Base-by-base conservation (phyloP, 2,329 filamentous ascomycete genomes). In the Metarhizium guizhouense region DNA sequence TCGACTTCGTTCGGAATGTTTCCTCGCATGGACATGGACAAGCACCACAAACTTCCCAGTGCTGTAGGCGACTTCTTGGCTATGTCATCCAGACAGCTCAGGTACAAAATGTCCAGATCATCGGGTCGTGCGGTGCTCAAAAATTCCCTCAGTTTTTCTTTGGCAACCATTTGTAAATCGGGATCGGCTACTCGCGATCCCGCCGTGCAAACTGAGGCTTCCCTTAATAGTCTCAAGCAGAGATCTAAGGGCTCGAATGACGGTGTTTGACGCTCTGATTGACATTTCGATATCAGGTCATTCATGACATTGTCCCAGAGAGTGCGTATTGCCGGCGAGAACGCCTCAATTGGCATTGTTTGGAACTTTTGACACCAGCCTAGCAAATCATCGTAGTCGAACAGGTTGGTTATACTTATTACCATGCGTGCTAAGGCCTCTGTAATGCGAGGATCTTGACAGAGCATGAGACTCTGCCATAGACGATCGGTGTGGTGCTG, bases 391-490 rank as follows among this genome's bases (percentile, higher is more conserved):
- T 73, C 63, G 34, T 74, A 71, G 7, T 76, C 70, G 54, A 80
- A 77, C 8, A 85, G 68, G 42, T 75, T 71, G 1, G 74, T 64
- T 45, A 82, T 78, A 18, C 68, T 72, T 3, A 64, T 67, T 34
- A 80, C 68, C 82, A 95, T 88, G 18, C 77, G 76, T 51, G 92
- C 76, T 29, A 95, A 81, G 32, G 92, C 91, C 52, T 91, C 85
- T 7, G 89, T 85, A n/a, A 93, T 85, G 55, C 91, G 82, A 4
- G 88, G 86, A 67, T 97, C 91, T 64, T 92, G 90, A 57, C 87
- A 91, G 29, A 85, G 84, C 6, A 82, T 86, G 52, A 96, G 84
- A 0, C 89, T 89, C 57, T 86, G 83, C 93, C 93, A 97, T 58
- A 96, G 82, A 16, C 82, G 79, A 65, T 96, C 87, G 1, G 88